Base-by-base conservation (phyloP, 306 rosid species). In the Vigna nakashimae region DNA sequence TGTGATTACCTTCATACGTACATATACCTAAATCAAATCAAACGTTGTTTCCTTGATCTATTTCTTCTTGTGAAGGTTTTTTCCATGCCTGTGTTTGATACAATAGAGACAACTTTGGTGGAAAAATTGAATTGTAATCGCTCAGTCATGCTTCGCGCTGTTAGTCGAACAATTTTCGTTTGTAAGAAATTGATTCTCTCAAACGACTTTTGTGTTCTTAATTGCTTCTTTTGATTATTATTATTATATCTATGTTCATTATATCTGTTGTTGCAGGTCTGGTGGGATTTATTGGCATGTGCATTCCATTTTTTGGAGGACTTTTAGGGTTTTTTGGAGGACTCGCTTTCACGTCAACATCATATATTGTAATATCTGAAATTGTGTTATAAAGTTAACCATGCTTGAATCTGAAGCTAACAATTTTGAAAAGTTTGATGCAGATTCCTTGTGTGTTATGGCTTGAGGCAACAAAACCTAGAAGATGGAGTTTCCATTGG, bases 241-340 rank as follows among this genome's bases (percentile, higher is more conserved):
- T 30, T 30, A 26, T 26, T 26, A 26, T 26, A 26, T 26, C 3
- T 26, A 26, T 30, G 34, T 30, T 30, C 0, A 30, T 30, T 30
- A 30, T 30, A 30, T 30, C 34, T 30, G 34, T 3, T 30, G 34
- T 3, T 40, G 53, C 74, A 91, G 97, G 34, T 43, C 1, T 42
- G 4, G 84, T 76, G 2, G 92, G 90, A 20, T 24, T 91, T 7
- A 5, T 91, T 38, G 88, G 73, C n/a, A 60, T 91, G 13, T 80
- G 86, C 42, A n/a, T 91, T 76, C 97, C 97, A 20, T 91, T 91
- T 56, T 91, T 91, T 45, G 94, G 97, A 82, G 97, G 94, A 55
- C 34, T 91, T 45, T 55, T 89, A 57, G 94, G 97, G 7, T 85
- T 91, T 59, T 91, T 91, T 42, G 97, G 97, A 43, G 97, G 97